Conservation (phyloP, 139 green algal species). For the Raphidocelis subcapitata region DNA sequence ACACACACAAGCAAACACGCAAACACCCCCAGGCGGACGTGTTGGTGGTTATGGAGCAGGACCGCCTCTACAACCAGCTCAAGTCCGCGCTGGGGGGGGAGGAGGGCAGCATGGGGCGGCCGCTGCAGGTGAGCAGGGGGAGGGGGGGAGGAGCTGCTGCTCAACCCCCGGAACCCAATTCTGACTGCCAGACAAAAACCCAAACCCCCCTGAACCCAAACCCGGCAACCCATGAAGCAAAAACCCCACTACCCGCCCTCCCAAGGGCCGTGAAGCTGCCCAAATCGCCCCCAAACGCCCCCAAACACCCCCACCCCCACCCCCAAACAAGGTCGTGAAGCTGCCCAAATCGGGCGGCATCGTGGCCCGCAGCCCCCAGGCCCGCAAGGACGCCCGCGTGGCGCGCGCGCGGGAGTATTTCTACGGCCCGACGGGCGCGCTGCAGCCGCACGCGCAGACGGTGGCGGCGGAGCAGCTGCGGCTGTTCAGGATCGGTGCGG, state of each 20-base stretch:
- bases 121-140: background rate
- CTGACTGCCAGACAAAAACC: too few species aligned
- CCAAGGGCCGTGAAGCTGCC: too few species aligned
- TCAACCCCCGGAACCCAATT: too few species aligned
- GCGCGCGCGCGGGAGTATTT: constrained; percentile 88
- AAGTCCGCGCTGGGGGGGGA: constrained; percentile 4
- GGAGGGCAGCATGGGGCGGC: constrained; percentile 13
- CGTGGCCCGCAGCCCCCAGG: constrained; percentile 60
- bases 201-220: too few species aligned
- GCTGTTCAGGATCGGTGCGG: constrained; percentile 70
- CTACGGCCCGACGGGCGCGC: constrained; percentile 62
- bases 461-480: constrained; percentile 58
- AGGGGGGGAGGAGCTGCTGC: too few species aligned
- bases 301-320: background rate
- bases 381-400: constrained; percentile 54
- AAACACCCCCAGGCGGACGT: constrained; percentile 63
- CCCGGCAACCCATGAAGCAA: too few species aligned
- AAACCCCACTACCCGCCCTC: too few species aligned
- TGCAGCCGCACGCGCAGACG: constrained; percentile 51
- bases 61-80: constrained; percentile 71
- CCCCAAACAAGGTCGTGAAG: constrained; percentile 59
- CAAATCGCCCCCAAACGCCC: background rate
- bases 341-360: constrained; percentile 83
- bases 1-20: too few species aligned
- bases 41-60: constrained; percentile 90